Evolutionary conservation across 805 yeast species (phyloP).

Genomic region (Saturnispora galanensis): DNA sequence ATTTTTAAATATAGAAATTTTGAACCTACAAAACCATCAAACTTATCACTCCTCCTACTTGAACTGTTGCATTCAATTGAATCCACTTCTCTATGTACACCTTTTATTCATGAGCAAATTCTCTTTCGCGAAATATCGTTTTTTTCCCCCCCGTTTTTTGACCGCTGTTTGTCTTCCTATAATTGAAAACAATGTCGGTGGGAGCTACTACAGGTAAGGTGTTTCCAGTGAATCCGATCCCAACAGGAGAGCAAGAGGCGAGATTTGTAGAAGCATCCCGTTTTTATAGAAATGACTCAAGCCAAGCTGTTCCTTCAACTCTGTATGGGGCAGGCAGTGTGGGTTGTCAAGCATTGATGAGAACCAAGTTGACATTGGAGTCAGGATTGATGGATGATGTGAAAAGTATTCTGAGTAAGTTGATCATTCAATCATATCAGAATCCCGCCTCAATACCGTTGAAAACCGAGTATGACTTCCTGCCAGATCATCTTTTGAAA

Average conservation of each 20-base stretch:
- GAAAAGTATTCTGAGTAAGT: constrained; percentile 57
- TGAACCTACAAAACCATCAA: too few species aligned
- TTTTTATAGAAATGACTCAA: constrained; percentile 23
- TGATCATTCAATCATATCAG: constrained; percentile 34
- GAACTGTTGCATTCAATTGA: too few species aligned
- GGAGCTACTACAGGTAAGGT: constrained; percentile 11
- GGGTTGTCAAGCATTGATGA: constrained; percentile 54
- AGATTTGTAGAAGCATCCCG: constrained; percentile 24
- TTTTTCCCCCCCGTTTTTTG: not conserved
- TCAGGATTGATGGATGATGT: constrained; percentile 58
- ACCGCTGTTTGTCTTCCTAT: not conserved
- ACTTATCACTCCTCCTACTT: too few species aligned
- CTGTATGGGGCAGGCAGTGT: constrained; percentile 29
- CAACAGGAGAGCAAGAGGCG: constrained; percentile 27
- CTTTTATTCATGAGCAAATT: too few species aligned
- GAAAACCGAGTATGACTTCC: constrained; percentile 30
- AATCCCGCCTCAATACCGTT: constrained; percentile 33
- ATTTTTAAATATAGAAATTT: too few species aligned
- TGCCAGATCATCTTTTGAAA: constrained; percentile 28
- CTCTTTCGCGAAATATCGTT: not conserved
- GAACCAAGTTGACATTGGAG: constrained; percentile 62
- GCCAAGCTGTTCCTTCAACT: constrained; percentile 21
- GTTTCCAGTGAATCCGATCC: constrained; percentile 25
- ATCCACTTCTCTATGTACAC: too few species aligned
- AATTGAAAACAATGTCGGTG: constrained; percentile 1